phyloP scores from a whole-genome alignment of 371 early-diverging fungal species.

The Mucor velutinosus region DNA sequence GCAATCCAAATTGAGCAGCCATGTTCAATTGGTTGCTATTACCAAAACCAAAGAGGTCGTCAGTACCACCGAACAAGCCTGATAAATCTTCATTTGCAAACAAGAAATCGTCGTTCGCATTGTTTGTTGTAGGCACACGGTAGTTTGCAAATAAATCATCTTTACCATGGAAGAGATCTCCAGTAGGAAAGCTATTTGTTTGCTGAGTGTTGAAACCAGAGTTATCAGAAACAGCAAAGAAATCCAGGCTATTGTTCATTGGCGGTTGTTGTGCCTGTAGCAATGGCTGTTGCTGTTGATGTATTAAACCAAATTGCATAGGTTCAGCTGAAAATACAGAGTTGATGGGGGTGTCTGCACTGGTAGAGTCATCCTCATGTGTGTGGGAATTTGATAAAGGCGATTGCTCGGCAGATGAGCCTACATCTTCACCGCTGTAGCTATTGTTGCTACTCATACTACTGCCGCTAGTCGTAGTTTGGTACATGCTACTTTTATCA shows the following conservation, averaged over 20 bases:
- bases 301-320: slow-evolving; percentile 22
- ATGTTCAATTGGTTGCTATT: slow-evolving; percentile 6
- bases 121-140: slow-evolving; percentile 14
- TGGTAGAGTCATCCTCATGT: slow-evolving; percentile 24
- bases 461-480: slow-evolving; percentile 11
- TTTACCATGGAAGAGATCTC: slow-evolving; percentile 35
- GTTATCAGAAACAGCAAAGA: slow-evolving; percentile 14
- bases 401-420: slow-evolving; percentile 19
- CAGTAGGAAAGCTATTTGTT: slow-evolving; percentile 1
- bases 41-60: slow-evolving; percentile 30
- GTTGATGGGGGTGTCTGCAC: slow-evolving; percentile 12
- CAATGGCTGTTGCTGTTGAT: background rate
- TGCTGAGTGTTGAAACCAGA: background rate
- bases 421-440: slow-evolving; percentile 23
- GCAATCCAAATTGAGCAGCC: slow-evolving; percentile 23
- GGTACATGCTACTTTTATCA: background rate
- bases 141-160: slow-evolving; percentile 37
- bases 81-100: slow-evolving; percentile 32
- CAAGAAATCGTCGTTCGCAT: slow-evolving; percentile 17
- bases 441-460: slow-evolving; percentile 22
- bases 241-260: background rate
- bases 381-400: slow-evolving; percentile 18
- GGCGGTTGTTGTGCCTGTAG: background rate
- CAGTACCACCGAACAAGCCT: slow-evolving; percentile 29
- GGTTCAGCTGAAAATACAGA: slow-evolving; percentile 11